A percentile compares a stretch with the other conserved stretches of the same genome.
Evolutionary conservation across 2,329 filamentous ascomycete genomes (phyloP).

Genomic region (Sarocladium oryzae): DNA sequence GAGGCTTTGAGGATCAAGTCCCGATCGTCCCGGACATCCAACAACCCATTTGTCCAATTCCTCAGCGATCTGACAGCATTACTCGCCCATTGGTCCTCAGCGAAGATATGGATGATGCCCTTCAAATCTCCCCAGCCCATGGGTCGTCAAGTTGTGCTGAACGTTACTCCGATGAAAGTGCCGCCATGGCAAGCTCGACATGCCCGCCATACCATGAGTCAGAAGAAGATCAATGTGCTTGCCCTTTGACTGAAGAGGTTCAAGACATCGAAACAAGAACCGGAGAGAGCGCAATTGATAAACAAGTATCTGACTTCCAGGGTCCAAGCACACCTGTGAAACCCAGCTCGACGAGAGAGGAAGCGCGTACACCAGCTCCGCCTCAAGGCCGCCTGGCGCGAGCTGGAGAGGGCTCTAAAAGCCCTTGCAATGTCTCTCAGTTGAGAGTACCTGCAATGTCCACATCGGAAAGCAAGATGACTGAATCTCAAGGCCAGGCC

Average conservation of each 20-base stretch:
- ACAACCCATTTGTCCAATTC: slow-evolving; percentile 25
- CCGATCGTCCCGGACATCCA: slow-evolving; percentile 13
- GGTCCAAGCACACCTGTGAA: too few relatives aligned
- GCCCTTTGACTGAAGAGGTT: not conserved
- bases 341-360: too few relatives aligned
- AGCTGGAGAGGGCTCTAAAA: too few relatives aligned
- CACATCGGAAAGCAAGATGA: not conserved
- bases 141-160: not conserved
- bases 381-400: too few relatives aligned
- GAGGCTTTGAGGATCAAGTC: slow-evolving; percentile 37
- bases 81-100: slow-evolving; percentile 21
- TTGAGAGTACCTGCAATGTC: not conserved
- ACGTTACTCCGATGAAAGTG: not conserved
- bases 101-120: slow-evolving; percentile 11
- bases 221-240: not conserved
- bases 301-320: too few relatives aligned
- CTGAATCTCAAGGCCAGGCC: not conserved
- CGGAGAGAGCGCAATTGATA: not conserved
- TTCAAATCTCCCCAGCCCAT: slow-evolving; percentile 10
- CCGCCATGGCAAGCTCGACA: not conserved
- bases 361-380: too few relatives aligned
- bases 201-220: not conserved
- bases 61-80: slow-evolving; percentile 18
- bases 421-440: too few relatives aligned
- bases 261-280: not conserved